Base-by-base conservation (phyloP, 768 basidiomycete species). In the Mycena galericulata region DNA sequence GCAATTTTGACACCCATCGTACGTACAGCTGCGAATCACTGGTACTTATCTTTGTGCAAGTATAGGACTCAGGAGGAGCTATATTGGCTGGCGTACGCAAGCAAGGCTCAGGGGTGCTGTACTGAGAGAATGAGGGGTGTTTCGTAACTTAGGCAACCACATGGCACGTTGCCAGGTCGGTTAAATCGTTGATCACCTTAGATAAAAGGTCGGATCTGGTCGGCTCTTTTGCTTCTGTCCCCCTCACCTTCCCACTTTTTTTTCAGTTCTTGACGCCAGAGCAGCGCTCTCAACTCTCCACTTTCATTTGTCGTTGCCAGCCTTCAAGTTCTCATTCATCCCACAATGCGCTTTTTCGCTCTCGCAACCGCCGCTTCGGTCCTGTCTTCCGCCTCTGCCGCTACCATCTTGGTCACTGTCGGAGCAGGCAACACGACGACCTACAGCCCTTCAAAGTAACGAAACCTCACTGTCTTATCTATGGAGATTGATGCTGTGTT, bases 311-410 rank as follows among this genome's bases (percentile, higher is more conserved):
- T 22, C 22, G 32, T 17, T 29, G 32, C 51, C 6, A 11, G 34
- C 34, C 14, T 17, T 46, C 24, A n/a, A 36, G 2, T 45, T 59
- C 54, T 54, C 49, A 46, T 49, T 51, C 36, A 14, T 34, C 26
- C 32, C 36, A 67, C 70, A 62, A 71, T 71, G 70, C 70, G 50
- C 43, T 67, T 65, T 27, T 45, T 64, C 43, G 61, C 63, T 26
- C 53, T 71, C 62, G 67, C 66, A 26, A 50, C 70, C 41, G 67
- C 55, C 36, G 55, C 56, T 27, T 32, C 34, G 2, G 57, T 54
- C 17, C 41, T 71, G 29, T 30, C 58, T 8, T 64, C 62, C 12
- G 30, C 29, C 47, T 47, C 66, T 20, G 70, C 67, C 10, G 66
- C 53, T 18, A 51, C 41, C 41, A 57, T 65, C n/a, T 20, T 15